Evolutionary conservation across 495 filamentous ascomycete species (phyloP), one percentile per base, ranked within the genome.

Genomic region (Aspergillus homomorphus): DNA sequence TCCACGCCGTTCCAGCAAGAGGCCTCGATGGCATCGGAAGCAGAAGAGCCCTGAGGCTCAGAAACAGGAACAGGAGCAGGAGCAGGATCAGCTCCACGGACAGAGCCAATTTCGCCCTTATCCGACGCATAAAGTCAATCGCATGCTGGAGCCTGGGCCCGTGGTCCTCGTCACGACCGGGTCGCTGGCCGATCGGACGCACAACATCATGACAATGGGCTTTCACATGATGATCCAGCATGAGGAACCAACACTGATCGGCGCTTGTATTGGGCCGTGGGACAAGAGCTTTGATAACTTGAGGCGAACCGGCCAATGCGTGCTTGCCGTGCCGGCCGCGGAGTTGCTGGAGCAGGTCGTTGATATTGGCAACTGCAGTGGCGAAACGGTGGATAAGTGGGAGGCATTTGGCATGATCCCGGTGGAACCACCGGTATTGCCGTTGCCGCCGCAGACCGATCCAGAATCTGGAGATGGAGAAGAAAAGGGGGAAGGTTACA

Each of bases 141-240:
- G 48, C 14, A 23, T 51, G 10, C 48, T 51, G 23, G 48, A 51
- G 48, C 48, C 48, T 18, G 48, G 48, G 22, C 48, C 48, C 3
- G 48, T 51, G 15, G 15, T 51, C 15, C 48, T 51, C 23, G 48
- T 51, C 15, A 19, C 48, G 2, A 51, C 48, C 1, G 48, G 48
- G 15, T 51, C 48, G 3, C 18, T 51, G 4, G 48, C 48, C 23
- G 28, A 51, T 28, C 15, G 18, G 48, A 51, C 48, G 48, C 48
- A 51, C 48, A 30, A 51, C 24, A 51, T 51, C 15, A 51, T 51
- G 48, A 51, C 48, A 10, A 51, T 51, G 48, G 48, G 48, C 14
- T 51, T 51, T 28, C 48, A 51, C 48, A 51, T 51, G 48, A 51
- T 51, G 48, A 51, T 51, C 18, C 48, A 51, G 48, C 48, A 51